phyloP scores from a whole-genome alignment of 495 filamentous ascomycete genomes.

The Penicillium pancosmium region DNA sequence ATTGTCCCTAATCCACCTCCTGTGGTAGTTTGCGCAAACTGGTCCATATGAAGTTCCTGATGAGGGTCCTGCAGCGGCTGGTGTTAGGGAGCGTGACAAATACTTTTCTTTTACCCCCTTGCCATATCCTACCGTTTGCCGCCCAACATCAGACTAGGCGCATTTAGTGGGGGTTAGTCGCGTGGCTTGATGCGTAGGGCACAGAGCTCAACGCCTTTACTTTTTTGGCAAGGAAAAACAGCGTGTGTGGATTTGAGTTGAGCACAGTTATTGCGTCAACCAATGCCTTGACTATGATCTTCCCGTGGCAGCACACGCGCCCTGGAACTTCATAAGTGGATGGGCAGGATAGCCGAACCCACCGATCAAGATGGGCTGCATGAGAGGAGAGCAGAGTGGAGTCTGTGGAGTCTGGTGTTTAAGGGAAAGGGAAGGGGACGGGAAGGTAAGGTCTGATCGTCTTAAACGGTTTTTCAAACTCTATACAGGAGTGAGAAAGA shows the following conservation, averaged over 20 bases:
- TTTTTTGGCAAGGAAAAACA: not conserved
- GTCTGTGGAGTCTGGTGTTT: not conserved
- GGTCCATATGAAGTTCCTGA: not conserved
- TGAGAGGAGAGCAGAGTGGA: conserved; percentile 6
- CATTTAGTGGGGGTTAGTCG: not conserved
- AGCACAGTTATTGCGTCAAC: not conserved
- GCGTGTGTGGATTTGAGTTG: not conserved
- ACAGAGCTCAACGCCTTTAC: not conserved
- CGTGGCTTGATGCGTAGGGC: not conserved
- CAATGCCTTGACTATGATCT: not conserved
- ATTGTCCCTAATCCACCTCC: not conserved
- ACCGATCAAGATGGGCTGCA: conserved; percentile 21
- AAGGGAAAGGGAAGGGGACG: conserved; percentile 3
- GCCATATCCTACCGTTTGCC: not conserved
- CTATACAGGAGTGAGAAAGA: not conserved
- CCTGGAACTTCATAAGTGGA: conserved; percentile 6
- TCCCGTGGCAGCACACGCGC: conserved; percentile 7
- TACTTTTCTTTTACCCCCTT: not conserved
- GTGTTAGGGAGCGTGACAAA: not conserved
- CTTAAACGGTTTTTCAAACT: conserved; percentile 18
- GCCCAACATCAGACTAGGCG: not conserved
- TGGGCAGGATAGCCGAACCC: conserved; percentile 6
- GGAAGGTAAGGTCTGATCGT: conserved; percentile 15
- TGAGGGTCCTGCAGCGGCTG: not conserved
- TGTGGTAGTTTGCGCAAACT: not conserved